Base-by-base conservation (phyloP, 805 yeast species). In the Myxozyma sirexii region DNA sequence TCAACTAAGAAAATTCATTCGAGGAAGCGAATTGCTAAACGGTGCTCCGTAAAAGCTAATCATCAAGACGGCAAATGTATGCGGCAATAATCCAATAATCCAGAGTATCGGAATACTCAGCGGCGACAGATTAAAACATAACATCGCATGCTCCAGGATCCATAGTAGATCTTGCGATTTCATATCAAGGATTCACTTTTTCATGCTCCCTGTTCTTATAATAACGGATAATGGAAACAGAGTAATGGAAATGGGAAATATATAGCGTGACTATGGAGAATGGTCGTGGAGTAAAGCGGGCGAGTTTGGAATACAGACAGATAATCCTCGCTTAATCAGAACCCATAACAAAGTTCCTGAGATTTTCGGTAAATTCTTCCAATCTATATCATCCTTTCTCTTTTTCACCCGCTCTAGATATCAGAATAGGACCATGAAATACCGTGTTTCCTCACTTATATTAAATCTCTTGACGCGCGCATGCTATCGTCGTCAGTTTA, bases 121-220 rank as follows among this genome's bases (percentile, higher is more conserved):
- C n/a, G 57, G 55, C 6, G 64, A 60, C 17, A 60, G 43, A 27
- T 60, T 60, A 52, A 19, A 47, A 45, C 61, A 51, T n/a, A 53
- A 17, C 46, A 60, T 24, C 13, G 57, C 44, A 19, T 55, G 60
- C 49, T 51, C 57, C 7, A 56, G 23, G 15, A 56, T 41, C 60
- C 60, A 56, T 2, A 51, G 19, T 13, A 42, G 10, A 27, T 48
- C 53, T 15, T n/a, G n/a, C n/a, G n/a, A n/a, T n/a, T n/a, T n/a
- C n/a, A n/a, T n/a, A n/a, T n/a, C n/a, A n/a, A n/a, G n/a, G n/a
- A n/a, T n/a, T n/a, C n/a, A n/a, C n/a, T n/a, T n/a, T n/a, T n/a
- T n/a, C n/a, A n/a, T n/a, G n/a, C n/a, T n/a, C n/a, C n/a, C n/a
- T n/a, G n/a, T n/a, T n/a, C n/a, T n/a, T n/a, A n/a, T n/a, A n/a